Evolutionary conservation across 1,139 yeast species (phyloP).

Genomic region (Blastobotrys malaysiensis): DNA sequence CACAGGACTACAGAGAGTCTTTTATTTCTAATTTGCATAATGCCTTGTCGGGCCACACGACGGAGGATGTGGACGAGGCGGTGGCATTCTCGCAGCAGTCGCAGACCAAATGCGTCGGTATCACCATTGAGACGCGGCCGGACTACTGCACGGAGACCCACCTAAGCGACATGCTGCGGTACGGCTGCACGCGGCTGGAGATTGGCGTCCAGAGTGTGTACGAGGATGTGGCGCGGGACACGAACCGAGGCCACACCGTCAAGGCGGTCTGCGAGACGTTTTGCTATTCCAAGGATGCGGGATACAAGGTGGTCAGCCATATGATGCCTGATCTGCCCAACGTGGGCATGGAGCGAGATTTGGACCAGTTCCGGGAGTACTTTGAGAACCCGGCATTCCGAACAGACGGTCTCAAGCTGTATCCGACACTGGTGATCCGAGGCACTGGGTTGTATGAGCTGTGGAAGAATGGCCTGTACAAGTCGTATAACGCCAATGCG

Average conservation of each 20-base stretch:
- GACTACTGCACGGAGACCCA: conserved; percentile 98
- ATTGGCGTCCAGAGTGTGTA: conserved; percentile 96
- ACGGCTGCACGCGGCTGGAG: conserved; percentile 95
- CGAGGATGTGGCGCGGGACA: conserved; percentile 97
- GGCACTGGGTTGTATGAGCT: conserved; percentile 97
- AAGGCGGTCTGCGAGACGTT: conserved; percentile 94
- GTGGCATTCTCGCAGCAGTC: conserved; percentile 89
- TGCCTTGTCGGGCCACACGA: conserved; percentile 91
- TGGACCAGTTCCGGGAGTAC: conserved; percentile 92
- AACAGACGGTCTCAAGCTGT: conserved; percentile 92
- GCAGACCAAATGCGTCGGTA: conserved; percentile 95
- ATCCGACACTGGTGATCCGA: conserved; percentile 93
- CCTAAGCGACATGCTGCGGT: conserved; percentile 87
- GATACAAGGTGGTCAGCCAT: conserved; percentile 94
- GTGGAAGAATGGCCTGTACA: conserved; percentile 94
- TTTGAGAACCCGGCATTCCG: conserved; percentile 96
- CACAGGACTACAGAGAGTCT: conserved; percentile 79
- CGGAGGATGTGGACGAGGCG: conserved; percentile 84
- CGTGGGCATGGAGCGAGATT: conserved; percentile 97
- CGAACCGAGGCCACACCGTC: conserved; percentile 97
- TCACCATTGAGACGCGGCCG: conserved; percentile 96
- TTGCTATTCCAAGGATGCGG: conserved; percentile 94
- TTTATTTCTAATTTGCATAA: conserved; percentile 89
- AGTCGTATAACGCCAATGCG: conserved; percentile 91
- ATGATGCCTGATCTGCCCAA: conserved; percentile 99